phyloP scores from a whole-genome alignment of 345 rosid species.

The Eutrema heterophyllum region DNA sequence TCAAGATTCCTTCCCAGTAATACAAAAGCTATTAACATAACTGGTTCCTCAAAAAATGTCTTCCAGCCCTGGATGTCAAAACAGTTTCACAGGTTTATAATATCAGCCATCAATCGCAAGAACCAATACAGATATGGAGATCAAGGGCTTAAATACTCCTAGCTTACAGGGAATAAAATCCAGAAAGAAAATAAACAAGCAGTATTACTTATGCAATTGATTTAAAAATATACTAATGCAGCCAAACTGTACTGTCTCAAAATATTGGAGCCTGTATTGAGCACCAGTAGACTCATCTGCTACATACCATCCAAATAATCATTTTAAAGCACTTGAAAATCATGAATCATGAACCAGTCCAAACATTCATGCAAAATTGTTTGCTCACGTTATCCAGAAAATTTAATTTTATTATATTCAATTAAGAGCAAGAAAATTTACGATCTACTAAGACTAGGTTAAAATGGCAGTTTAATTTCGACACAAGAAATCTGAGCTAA shows the following conservation, averaged over 20 bases:
- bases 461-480: neutral
- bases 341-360: neutral
- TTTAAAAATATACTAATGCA: neutral
- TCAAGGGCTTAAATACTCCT: neutral
- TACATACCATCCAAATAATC: neutral
- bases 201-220: neutral
- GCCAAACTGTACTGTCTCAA: neutral
- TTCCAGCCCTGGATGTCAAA: conserved; percentile 79
- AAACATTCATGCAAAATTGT: neutral
- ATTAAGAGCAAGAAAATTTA: neutral
- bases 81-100: conserved; percentile 18
- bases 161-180: neutral
- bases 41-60: conserved; percentile 93
- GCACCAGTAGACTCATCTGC: neutral
- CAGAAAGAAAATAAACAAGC: neutral
- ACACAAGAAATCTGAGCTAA: neutral
- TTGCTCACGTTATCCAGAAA: neutral
- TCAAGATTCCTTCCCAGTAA: conserved; percentile 96
- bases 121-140: conserved; percentile 4
- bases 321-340: neutral
- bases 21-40: conserved; percentile 92
- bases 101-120: conserved; percentile 12
- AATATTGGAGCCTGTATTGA: neutral
- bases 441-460: neutral
- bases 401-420: no score